Evolutionary conservation across 164 flowering plant species (phyloP).

Genomic region (Magnolia sinica): DNA sequence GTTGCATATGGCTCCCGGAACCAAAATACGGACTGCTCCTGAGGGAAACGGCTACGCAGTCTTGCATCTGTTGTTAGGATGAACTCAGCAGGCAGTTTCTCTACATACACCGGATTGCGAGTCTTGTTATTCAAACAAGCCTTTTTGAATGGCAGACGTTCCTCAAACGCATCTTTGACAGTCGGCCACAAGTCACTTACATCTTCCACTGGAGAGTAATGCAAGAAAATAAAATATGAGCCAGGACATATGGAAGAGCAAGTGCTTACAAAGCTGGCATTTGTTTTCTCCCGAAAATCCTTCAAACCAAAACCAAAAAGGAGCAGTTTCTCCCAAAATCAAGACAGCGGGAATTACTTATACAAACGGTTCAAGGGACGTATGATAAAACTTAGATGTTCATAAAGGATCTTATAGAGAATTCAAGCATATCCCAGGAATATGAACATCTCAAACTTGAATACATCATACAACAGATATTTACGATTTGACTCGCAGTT

Average conservation of each 20-base stretch:
- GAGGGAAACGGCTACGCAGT: constrained; percentile 91
- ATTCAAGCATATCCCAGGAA: too few species aligned
- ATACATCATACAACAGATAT: too few species aligned
- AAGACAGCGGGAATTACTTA: not conserved
- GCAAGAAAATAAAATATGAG: not conserved
- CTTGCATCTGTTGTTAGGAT: constrained; percentile 90
- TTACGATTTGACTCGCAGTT: too few species aligned
- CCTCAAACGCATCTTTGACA: constrained; percentile 69
- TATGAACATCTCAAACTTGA: too few species aligned
- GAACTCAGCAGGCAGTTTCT: constrained; percentile 75
- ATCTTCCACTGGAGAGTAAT: constrained; percentile 76
- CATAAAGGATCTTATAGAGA: too few species aligned
- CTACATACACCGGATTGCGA: constrained; percentile 74
- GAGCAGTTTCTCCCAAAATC: not conserved
- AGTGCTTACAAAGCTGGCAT: not conserved
- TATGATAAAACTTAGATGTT: too few species aligned
- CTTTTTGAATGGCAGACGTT: constrained; percentile 71
- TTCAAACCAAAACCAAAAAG: not conserved
- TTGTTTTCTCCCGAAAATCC: not conserved
- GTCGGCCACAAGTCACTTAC: constrained; percentile 91
- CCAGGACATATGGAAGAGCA: too few species aligned
- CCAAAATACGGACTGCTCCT: constrained; percentile 87
- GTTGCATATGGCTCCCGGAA: constrained; percentile 98
- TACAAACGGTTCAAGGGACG: not conserved
- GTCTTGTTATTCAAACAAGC: constrained; percentile 87